Evolutionary conservation across 1,284 basidiomycete species (phyloP).

Genomic region (Porogramme epimiltina): DNA sequence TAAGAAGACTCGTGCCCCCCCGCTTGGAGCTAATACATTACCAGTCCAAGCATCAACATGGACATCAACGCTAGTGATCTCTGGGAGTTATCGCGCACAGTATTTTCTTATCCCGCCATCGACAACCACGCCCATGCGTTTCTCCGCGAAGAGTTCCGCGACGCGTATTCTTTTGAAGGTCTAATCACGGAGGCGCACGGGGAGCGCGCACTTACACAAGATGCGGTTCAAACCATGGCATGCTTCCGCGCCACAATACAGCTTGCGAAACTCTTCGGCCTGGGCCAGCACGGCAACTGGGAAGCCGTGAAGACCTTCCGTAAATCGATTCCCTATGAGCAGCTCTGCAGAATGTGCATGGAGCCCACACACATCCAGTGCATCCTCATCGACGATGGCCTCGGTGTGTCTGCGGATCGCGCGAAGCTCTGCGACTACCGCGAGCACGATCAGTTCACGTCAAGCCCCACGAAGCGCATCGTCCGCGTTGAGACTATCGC

Average conservation of each 20-base stretch:
- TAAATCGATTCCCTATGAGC: conserved; percentile 46
- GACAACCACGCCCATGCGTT: conserved; percentile 81
- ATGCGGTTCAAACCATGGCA: conserved; percentile 58
- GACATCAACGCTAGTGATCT: conserved; percentile 21
- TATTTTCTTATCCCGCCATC: conserved; percentile 48
- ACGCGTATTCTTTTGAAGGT: conserved; percentile 57
- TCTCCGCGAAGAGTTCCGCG: conserved; percentile 47
- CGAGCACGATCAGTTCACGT: conserved; percentile 65
- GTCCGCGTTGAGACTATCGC: conserved; percentile 68
- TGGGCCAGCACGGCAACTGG: conserved; percentile 52
- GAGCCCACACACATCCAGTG: conserved; percentile 56
- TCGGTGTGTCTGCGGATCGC: conserved; percentile 39
- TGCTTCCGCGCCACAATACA: conserved; percentile 58
- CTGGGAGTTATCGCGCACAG: conserved; percentile 18
- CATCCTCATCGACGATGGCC: conserved; percentile 71
- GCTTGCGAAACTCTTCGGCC: conserved; percentile 49
- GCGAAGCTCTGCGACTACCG: conserved; percentile 50
- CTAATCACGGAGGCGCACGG: conserved; percentile 66
- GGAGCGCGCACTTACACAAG: conserved; percentile 44
- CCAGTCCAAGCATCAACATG: conserved; percentile 5
- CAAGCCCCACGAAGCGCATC: conserved; percentile 55
- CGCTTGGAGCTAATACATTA: too few relatives aligned
- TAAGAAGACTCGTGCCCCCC: too few relatives aligned
- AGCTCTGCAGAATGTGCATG: conserved; percentile 59
- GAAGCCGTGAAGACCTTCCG: conserved; percentile 54